Percentiles rank a stretch among this genome's conserved stretches.
phyloP scores from a whole-genome alignment of 108 stramenopile genomes.

The Stephanodiscus minutulus region DNA sequence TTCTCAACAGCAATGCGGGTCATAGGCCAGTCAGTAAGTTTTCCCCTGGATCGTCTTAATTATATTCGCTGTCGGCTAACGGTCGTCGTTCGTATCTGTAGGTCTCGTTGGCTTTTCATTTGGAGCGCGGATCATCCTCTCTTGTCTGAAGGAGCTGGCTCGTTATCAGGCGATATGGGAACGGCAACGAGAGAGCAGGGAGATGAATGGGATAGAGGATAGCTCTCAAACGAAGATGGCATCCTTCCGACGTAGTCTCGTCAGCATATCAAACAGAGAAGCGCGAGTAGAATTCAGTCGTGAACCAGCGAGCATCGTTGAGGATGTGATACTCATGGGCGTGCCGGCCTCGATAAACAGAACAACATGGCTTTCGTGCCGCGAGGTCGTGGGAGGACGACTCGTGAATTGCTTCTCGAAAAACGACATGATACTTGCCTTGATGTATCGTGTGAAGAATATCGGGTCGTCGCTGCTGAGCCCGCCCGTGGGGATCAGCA shows the following conservation, averaged over 20 bases:
- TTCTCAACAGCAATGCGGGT: slow-evolving; percentile 40
- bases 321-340: slow-evolving; percentile 44
- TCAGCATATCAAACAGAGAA: not conserved
- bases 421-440: slow-evolving; percentile 50
- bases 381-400: slow-evolving; percentile 55
- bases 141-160: slow-evolving; percentile 55
- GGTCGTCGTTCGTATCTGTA: slow-evolving; percentile 8
- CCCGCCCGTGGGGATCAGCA: slow-evolving; percentile 11
- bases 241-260: not conserved
- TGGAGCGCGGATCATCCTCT: slow-evolving; percentile 61
- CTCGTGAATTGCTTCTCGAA: slow-evolving; percentile 56
- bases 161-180: slow-evolving; percentile 11
- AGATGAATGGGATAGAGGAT: not conserved
- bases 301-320: slow-evolving; percentile 44
- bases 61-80: not conserved
- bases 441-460: slow-evolving; percentile 26
- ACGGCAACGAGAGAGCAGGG: not conserved
- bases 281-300: not conserved
- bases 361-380: slow-evolving; percentile 38
- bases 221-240: not conserved
- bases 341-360: not conserved
- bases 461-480: not conserved
- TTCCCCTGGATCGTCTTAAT: not conserved
- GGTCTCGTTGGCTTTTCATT: slow-evolving; percentile 67
- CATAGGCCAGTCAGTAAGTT: slow-evolving; percentile 51